Percentiles rank a stretch among this genome's conserved stretches.
phyloP scores from a whole-genome alignment of 352 stramenopile genomes.

The Pelagophyceae sp. region DNA sequence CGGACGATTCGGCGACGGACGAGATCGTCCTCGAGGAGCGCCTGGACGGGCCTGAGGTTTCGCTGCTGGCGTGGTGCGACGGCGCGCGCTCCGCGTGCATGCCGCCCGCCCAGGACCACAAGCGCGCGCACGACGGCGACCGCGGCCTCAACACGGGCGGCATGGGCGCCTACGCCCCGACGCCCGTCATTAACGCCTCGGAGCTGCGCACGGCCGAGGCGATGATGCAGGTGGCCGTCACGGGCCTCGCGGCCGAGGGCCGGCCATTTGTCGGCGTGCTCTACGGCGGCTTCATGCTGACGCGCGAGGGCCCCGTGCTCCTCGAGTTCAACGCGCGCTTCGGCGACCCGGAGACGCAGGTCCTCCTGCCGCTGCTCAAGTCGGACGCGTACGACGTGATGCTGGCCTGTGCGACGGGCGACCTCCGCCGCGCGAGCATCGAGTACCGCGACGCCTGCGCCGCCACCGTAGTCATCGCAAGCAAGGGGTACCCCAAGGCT shows the following conservation, averaged over 20 bases:
- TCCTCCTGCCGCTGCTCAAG: slow-evolving; percentile 91
- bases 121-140: slow-evolving; percentile 93
- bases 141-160: slow-evolving; percentile 95
- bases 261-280: slow-evolving; percentile 96
- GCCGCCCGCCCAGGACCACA: slow-evolving; percentile 97
- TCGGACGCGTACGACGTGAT: slow-evolving; percentile 97
- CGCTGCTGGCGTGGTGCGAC: slow-evolving; percentile 93
- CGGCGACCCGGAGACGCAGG: slow-evolving; percentile 97
- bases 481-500: slow-evolving; percentile 89
- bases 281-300: slow-evolving; percentile 97
- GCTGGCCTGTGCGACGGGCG: slow-evolving; percentile 83
- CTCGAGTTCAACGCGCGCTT: slow-evolving; percentile 99
- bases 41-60: slow-evolving; percentile 93
- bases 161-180: slow-evolving; percentile 97
- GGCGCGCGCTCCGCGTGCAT: slow-evolving; percentile 86
- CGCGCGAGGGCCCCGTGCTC: slow-evolving; percentile 75
- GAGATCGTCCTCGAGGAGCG: slow-evolving; percentile 97
- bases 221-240: slow-evolving; percentile 67
- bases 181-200: slow-evolving; percentile 82
- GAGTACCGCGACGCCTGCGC: slow-evolving; percentile 73
- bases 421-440: slow-evolving; percentile 58
- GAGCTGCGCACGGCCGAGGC: slow-evolving; percentile 80
- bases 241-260: slow-evolving; percentile 81
- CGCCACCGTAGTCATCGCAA: slow-evolving; percentile 90
- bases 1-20: slow-evolving; percentile 86